A percentile compares a stretch with the other conserved stretches of the same genome.
Conservation (phyloP, 345 rosid species). For the Murraya koenigii region DNA sequence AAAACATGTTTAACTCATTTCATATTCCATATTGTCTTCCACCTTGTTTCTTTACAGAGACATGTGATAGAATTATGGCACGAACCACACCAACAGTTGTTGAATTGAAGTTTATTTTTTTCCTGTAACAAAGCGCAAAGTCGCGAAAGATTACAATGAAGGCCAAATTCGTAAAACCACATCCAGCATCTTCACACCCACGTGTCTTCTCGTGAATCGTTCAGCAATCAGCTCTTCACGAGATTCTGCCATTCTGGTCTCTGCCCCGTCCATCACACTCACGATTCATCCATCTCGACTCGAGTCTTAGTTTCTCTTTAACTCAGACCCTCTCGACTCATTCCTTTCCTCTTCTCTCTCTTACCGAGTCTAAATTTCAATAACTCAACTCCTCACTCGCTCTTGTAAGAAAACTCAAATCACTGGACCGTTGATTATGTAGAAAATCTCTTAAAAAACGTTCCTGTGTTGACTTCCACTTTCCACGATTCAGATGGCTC, state of each 20-base stretch:
- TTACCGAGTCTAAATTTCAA: background rate
- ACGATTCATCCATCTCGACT: background rate
- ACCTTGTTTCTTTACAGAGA: no score
- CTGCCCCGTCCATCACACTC: background rate
- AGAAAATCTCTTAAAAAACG: conserved; percentile 12
- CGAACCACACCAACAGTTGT: no score
- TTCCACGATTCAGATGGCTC: conserved; percentile 37
- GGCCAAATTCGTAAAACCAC: background rate
- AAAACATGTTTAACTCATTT: no score
- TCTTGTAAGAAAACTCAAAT: background rate
- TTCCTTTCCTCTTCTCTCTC: background rate
- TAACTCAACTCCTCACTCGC: background rate
- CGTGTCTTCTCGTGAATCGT: conserved; percentile 25
- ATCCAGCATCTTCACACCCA: background rate
- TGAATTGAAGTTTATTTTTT: no score
- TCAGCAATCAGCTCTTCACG: conserved; percentile 22
- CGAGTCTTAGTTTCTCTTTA: background rate
- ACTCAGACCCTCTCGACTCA: background rate
- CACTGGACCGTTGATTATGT: conserved; percentile 19
- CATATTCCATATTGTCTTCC: no score
- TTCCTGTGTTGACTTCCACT: conserved; percentile 23
- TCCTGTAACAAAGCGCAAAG: no score
- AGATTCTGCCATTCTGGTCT: conserved; percentile 4
- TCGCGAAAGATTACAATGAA: background rate
- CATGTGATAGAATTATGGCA: no score